Evolutionary conservation across 2,329 filamentous ascomycete species (phyloP).

Genomic region (Alternaria burnsii): DNA sequence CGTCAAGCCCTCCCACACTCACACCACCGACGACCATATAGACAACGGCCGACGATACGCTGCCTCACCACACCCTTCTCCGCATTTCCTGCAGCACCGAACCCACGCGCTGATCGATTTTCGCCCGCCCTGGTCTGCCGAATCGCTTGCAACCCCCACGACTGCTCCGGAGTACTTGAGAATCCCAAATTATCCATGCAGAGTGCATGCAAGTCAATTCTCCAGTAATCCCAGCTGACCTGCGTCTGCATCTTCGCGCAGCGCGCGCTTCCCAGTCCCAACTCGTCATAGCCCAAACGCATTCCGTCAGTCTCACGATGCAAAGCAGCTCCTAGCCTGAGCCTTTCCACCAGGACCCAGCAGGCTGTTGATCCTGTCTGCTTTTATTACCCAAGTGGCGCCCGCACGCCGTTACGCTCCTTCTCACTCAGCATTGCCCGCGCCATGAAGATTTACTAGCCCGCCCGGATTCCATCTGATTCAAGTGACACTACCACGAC

Average conservation of each 20-base stretch:
- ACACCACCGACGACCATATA: background rate
- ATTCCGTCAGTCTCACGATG: conserved; percentile 42
- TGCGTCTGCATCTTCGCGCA: conserved; percentile 36
- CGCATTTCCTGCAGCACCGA: conserved; percentile 13
- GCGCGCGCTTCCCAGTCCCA: conserved; percentile 43
- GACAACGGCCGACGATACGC: background rate
- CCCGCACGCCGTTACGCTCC: conserved; percentile 33
- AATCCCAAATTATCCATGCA: conserved; percentile 29
- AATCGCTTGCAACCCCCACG: conserved; percentile 30
- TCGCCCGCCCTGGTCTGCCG: conserved; percentile 25
- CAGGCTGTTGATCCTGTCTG: conserved; percentile 40
- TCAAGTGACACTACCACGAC: conserved; percentile 21
- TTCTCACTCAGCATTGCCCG: conserved; percentile 19
- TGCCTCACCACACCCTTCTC: conserved; percentile 14
- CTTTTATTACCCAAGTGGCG: conserved; percentile 38
- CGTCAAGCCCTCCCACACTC: conserved; percentile 1
- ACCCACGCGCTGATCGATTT: conserved; percentile 9
- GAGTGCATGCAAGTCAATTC: conserved; percentile 28
- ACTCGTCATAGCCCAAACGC: conserved; percentile 33
- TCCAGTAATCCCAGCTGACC: conserved; percentile 36
- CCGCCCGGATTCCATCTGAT: conserved; percentile 4
- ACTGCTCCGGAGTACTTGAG: conserved; percentile 34
- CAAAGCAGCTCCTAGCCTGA: conserved; percentile 35
- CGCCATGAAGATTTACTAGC: conserved; percentile 42
- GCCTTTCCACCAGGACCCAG: conserved; percentile 31